Evolutionary conservation across 305 asterid species (phyloP), one percentile per base, ranked within the genome.

Genomic region (Rubia tinctorum): DNA sequence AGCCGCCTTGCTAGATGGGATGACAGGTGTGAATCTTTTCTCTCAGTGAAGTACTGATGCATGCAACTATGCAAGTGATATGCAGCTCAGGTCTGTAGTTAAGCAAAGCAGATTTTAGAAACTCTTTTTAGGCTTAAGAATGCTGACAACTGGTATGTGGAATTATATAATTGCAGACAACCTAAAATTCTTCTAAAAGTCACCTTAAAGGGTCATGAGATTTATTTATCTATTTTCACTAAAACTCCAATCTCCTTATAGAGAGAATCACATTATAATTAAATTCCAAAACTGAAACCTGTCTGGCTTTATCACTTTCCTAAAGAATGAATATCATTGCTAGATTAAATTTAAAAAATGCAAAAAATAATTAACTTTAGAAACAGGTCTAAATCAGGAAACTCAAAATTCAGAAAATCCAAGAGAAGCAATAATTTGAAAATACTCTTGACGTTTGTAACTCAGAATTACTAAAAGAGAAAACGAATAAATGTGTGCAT

Each of bases 1-100:
- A 55, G 84, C 80, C 97, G 97, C 71, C 86, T 91, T 73, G 97
- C 99, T 69, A 91, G 99, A 58, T 94, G 99, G 99, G 99, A 94
- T 88, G 97, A 94, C 84, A 90, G 99, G 99, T 94, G 78, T 80
- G 75, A 69, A 68, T 72, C 49, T 68, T 76, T 73, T 78, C 20
- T 59, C 17, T 14, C 5, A 17, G 22, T 71, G 62, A 64, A 64
- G 20, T 53, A 17, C 59, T 20, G 15, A 22, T 55, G 18, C 51
- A 40, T 43, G 25, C 67, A 47, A 34, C n/a, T n/a, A n/a, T n/a
- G n/a, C n/a, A n/a, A n/a, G 59, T 61, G 40, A 61, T 12, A 53
- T 53, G 66, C 66, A 23, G 42, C 42, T 2, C 66, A 23, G 39
- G 34, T 27, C 9, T 61, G 42, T 30, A 12, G 14, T 13, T 27